These are phyloP conservation scores for Posidonia australis DNA, from an alignment of 106 monocot species.

Conservation along the genomic window DNA sequence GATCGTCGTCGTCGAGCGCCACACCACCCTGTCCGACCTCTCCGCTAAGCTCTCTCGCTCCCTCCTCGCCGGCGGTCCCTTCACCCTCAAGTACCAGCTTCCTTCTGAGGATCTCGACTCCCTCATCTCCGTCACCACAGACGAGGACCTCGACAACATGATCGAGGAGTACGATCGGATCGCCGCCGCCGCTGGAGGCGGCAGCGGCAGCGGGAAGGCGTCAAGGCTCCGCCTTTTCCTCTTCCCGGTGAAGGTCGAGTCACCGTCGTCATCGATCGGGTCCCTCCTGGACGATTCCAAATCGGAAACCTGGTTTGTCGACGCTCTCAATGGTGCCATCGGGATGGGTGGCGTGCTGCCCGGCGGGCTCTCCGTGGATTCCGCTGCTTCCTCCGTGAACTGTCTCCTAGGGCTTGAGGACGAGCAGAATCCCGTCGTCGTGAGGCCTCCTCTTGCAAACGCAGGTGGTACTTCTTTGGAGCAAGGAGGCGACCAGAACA, in stretches of 20 bases:
- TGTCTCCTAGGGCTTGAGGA: constrained; percentile 88
- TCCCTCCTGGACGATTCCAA: constrained; percentile 85
- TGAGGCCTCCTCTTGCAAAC: neutral
- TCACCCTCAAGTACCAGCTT: too few species aligned
- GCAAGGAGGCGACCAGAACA: constrained; percentile 8
- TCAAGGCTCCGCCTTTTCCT: constrained; percentile 81
- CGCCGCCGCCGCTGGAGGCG: too few species aligned
- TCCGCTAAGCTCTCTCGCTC: constrained; percentile 50
- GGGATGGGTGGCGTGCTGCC: constrained; percentile 38
- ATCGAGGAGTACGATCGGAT: too few species aligned
- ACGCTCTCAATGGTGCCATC: constrained; percentile 78
- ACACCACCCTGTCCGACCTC: constrained; percentile 56
- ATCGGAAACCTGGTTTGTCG: constrained; percentile 89
- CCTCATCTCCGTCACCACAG: too few species aligned
- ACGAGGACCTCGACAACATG: too few species aligned
- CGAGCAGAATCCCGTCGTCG: constrained; percentile 28
- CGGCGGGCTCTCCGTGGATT: constrained; percentile 40
- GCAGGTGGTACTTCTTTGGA: neutral
- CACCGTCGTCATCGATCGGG: constrained; percentile 42
- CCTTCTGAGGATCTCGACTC: too few species aligned
- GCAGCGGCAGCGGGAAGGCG: too few species aligned
- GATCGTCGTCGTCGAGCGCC: constrained; percentile 70
- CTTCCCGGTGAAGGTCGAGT: constrained; percentile 54
- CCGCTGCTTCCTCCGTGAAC: constrained; percentile 58
- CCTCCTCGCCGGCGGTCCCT: constrained; percentile 25